phyloP scores from a whole-genome alignment of 352 stramenopile genomes.

The Globisporangium takayamanum region DNA sequence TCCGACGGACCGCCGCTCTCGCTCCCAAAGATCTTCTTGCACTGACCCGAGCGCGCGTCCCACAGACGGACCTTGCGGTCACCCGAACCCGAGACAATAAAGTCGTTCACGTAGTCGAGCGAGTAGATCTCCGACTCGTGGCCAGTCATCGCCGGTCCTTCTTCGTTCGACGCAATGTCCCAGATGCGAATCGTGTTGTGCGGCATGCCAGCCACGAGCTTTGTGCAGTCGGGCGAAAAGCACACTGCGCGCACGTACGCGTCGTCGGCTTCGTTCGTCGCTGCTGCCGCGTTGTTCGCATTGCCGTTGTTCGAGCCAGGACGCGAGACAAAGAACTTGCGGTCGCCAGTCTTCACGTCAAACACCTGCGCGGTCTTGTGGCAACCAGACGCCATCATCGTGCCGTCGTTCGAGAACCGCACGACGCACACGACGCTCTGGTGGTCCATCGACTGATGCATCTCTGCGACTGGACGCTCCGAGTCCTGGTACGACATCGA shows the following conservation, averaged over 20 bases:
- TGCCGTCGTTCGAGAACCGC: conserved; percentile 76
- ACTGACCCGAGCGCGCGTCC: conserved; percentile 76
- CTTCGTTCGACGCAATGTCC: conserved; percentile 84
- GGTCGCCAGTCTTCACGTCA: conserved; percentile 78
- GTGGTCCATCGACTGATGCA: conserved; percentile 87
- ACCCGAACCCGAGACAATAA: conserved; percentile 82
- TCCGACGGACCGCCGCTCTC: conserved; percentile 75
- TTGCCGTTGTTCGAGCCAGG: conserved; percentile 40
- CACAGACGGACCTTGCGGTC: conserved; percentile 81
- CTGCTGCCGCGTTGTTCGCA: conserved; percentile 21
- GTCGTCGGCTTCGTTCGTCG: conserved; percentile 66
- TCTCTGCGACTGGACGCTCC: conserved; percentile 73
- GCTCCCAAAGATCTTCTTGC: conserved; percentile 81
- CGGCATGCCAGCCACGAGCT: conserved; percentile 83
- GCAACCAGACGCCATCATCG: conserved; percentile 82
- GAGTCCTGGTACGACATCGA: conserved; percentile 69
- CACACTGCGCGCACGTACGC: conserved; percentile 81
- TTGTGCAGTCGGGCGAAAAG: conserved; percentile 80
- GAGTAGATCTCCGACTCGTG: conserved; percentile 87
- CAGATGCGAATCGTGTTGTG: conserved; percentile 86
- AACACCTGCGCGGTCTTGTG: conserved; percentile 86
- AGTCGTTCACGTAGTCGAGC: conserved; percentile 80
- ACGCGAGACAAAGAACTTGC: conserved; percentile 75
- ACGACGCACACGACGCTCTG: conserved; percentile 86
- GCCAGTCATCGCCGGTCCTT: conserved; percentile 72